Percentiles rank a stretch among this genome's conserved stretches.
Evolutionary conservation across 2,329 filamentous ascomycete genomes (phyloP).

Genomic region (Exophiala viscosa): DNA sequence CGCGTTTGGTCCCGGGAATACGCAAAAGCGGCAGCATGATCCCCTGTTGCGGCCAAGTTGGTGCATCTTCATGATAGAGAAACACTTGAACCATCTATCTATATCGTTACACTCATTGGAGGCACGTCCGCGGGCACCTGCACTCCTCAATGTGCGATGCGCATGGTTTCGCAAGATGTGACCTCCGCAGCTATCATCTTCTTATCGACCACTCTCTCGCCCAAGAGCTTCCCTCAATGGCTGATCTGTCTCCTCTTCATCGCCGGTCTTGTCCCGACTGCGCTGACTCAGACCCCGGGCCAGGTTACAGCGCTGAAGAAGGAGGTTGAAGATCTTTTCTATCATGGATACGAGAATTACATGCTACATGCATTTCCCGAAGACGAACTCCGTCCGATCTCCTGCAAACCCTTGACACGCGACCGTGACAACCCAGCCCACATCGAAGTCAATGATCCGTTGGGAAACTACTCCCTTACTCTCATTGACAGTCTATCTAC

Average conservation of each 20-base stretch:
- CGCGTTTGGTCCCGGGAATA: too few species aligned
- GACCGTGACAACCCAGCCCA: slow-evolving; percentile 75
- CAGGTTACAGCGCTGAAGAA: slow-evolving; percentile 32
- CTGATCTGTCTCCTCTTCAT: slow-evolving; percentile 14
- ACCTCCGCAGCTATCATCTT: slow-evolving; percentile 12
- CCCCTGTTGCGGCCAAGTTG: too few species aligned
- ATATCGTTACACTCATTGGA: background rate
- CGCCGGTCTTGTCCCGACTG: slow-evolving; percentile 14
- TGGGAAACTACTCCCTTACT: slow-evolving; percentile 95
- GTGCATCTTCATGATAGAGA: too few species aligned
- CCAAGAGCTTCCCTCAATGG: slow-evolving; percentile 8
- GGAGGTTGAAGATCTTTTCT: slow-evolving; percentile 71
- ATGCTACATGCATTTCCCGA: slow-evolving; percentile 92
- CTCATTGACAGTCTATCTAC: slow-evolving; percentile 94
- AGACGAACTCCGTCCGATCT: slow-evolving; percentile 85
- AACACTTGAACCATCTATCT: too few species aligned
- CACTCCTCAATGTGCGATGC: slow-evolving; percentile 19
- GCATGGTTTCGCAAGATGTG: slow-evolving; percentile 20
- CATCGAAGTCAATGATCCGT: slow-evolving; percentile 86
- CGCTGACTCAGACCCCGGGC: slow-evolving; percentile 18
- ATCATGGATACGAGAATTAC: slow-evolving; percentile 95
- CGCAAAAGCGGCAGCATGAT: too few species aligned
- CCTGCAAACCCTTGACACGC: slow-evolving; percentile 78
- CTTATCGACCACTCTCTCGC: background rate
- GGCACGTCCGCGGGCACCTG: slow-evolving; percentile 4